phyloP scores from a whole-genome alignment of 176 grass and related monocot genomes.

The Paspalum notatum region DNA sequence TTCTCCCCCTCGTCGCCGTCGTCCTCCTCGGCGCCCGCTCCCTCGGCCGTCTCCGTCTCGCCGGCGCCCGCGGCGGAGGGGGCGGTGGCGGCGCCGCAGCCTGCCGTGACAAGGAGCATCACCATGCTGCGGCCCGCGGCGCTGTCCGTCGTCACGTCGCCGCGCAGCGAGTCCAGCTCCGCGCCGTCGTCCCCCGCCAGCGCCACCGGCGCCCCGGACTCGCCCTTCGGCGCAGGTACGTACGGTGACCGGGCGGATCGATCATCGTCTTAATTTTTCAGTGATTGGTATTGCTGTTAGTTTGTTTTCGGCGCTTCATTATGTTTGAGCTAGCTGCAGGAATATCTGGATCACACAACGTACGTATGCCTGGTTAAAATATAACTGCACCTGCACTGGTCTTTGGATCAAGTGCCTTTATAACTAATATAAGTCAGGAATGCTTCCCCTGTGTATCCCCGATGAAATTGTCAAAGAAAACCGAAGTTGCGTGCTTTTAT shows the following conservation, averaged over 20 bases:
- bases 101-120: conserved; percentile 67
- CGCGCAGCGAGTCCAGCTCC: conserved; percentile 54
- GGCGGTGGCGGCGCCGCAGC: background rate
- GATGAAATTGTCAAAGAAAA: too few species aligned
- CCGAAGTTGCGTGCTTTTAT: too few species aligned
- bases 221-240: conserved; percentile 61
- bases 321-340: background rate
- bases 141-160: conserved; percentile 49
- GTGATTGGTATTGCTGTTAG: background rate
- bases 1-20: conserved; percentile 59
- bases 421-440: too few species aligned
- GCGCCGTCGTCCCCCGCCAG: conserved; percentile 71
- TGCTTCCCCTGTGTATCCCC: too few species aligned
- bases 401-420: too few species aligned
- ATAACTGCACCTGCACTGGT: too few species aligned
- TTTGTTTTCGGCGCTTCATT: background rate
- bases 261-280: background rate
- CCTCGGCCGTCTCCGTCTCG: background rate
- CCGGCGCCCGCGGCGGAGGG: background rate
- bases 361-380: too few species aligned
- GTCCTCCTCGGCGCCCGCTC: conserved; percentile 20
- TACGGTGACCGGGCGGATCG: conserved; percentile 9
- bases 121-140: conserved; percentile 64
- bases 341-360: background rate
- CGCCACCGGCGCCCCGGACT: conserved; percentile 57